These are phyloP conservation scores for Pichia californica DNA, from an alignment of 805 yeast genomes.

Conservation along the genomic window DNA sequence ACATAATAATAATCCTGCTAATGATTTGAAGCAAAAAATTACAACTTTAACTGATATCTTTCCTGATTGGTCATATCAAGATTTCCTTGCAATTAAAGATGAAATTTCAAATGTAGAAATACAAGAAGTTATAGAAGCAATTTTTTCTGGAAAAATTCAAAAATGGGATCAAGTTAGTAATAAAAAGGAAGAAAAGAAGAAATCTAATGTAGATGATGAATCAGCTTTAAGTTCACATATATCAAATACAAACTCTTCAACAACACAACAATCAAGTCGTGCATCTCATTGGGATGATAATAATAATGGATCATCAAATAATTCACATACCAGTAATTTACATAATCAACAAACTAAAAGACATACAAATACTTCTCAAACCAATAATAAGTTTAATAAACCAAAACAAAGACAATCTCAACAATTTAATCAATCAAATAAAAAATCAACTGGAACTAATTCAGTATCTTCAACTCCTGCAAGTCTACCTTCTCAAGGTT, in stretches of 20 bases:
- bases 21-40: constrained; percentile 34
- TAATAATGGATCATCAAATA: background rate
- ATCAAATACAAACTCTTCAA: background rate
- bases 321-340: no score
- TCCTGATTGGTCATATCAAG: constrained; percentile 91
- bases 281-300: constrained; percentile 10
- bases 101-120: constrained; percentile 64
- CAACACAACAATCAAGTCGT: constrained; percentile 5
- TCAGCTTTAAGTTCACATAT: constrained; percentile 1
- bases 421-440: background rate
- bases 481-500: constrained; percentile 18
- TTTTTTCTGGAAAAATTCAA: constrained; percentile 82
- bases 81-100: constrained; percentile 63
- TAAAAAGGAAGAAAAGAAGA: constrained; percentile 30
- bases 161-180: constrained; percentile 91
- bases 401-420: constrained; percentile 3
- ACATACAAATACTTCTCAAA: background rate
- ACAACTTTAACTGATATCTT: constrained; percentile 72
- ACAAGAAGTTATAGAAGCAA: constrained; percentile 76
- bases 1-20: constrained; percentile 21
- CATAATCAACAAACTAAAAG: constrained; percentile 7
- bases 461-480: constrained; percentile 11
- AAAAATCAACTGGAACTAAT: background rate
- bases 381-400: constrained; percentile 8
- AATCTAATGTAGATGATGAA: constrained; percentile 13